Conservation (phyloP, 345 rosid genomes). For the Sonneratia alba region DNA sequence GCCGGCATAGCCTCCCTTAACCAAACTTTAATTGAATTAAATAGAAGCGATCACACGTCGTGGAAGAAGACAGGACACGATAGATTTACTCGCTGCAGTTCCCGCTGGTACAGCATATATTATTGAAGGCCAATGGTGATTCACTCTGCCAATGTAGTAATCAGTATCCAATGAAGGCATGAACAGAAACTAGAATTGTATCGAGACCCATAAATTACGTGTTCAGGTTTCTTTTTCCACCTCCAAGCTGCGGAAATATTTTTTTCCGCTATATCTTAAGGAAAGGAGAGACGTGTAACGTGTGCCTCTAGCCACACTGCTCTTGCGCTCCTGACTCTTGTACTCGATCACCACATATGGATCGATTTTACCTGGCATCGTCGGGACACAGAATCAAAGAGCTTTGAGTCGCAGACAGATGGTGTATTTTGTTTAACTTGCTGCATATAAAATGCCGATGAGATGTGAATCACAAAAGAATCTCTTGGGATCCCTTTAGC, state of each 20-base stretch:
- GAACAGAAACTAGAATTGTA: background rate
- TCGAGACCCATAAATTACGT: background rate
- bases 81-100: no score
- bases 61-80: no score
- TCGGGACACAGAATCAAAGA: background rate
- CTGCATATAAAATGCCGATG: no score
- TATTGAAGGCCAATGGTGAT: background rate
- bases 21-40: no score
- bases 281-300: background rate
- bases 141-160: background rate
- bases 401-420: background rate
- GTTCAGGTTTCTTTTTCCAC: background rate
- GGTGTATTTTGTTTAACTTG: background rate
- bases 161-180: background rate
- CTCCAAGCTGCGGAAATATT: no score
- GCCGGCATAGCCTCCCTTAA: no score
- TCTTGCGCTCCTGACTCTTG: constrained; percentile 61
- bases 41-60: no score
- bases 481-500: no score
- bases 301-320: constrained; percentile 61
- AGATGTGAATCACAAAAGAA: no score
- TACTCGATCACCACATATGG: constrained; percentile 64
- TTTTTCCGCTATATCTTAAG: no score
- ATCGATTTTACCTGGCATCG: constrained; percentile 46
- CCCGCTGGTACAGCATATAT: no score